A percentile compares a stretch with the other conserved stretches of the same genome.
Conservation (phyloP, 2,329 filamentous ascomycete species). For the Talaromyces albobiverticillius region DNA sequence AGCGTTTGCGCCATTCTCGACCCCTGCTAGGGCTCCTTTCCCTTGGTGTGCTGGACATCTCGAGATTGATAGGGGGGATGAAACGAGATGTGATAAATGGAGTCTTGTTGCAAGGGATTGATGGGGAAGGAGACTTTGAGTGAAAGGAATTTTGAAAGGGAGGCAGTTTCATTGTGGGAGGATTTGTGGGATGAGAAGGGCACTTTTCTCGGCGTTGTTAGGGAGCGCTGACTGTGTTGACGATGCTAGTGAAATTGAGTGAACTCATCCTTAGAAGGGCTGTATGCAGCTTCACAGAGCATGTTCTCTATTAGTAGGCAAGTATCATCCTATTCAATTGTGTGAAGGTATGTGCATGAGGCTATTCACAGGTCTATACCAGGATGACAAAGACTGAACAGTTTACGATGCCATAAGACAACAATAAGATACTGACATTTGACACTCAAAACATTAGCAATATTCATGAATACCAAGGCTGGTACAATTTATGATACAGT, state of each 20-base stretch:
- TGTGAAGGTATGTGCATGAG: background rate
- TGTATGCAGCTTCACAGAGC: background rate
- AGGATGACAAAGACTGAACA: background rate
- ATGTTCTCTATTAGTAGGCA: background rate
- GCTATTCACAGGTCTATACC: background rate
- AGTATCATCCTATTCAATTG: background rate
- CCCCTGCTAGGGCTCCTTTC: too few relatives aligned
- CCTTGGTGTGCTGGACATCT: background rate
- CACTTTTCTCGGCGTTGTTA: background rate
- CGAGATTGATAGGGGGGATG: background rate
- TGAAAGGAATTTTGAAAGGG: background rate
- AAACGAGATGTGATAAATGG: too few relatives aligned
- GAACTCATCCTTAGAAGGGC: background rate
- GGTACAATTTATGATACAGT: too few relatives aligned
- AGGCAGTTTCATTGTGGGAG: background rate
- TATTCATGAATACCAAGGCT: background rate
- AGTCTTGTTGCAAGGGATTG: background rate
- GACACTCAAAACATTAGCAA: background rate
- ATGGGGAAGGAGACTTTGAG: background rate
- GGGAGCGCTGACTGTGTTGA: too few relatives aligned
- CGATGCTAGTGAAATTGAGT: too few relatives aligned
- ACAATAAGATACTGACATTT: background rate
- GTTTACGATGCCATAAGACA: background rate
- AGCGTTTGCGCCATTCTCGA: background rate
- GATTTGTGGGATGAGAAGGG: background rate